Conservation (phyloP, 345 rosid genomes). For the Hevea brasiliensis region DNA sequence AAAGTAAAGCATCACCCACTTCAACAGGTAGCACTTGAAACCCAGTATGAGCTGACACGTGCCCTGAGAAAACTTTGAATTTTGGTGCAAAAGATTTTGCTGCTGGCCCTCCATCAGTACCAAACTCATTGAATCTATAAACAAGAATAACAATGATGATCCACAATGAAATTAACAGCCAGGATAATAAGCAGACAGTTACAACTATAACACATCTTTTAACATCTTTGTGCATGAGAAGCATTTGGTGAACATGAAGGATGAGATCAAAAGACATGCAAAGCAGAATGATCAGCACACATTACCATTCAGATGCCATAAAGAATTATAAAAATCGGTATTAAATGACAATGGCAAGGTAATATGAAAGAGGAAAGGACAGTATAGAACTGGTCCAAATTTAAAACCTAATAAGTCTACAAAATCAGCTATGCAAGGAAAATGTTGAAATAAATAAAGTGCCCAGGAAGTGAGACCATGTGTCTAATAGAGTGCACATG, state of each 20-base stretch:
- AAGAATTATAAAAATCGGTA: no score
- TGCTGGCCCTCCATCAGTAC: no score
- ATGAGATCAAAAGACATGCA: neutral
- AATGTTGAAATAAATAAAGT: no score
- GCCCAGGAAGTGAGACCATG: no score
- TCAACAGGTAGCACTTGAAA: constrained; percentile 53
- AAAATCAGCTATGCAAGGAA: no score
- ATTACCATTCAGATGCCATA: no score
- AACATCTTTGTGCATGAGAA: neutral
- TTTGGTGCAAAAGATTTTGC: no score
- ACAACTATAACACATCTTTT: neutral
- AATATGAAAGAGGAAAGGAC: no score
- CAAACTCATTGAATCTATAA: constrained; percentile 35
- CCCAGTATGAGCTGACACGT: constrained; percentile 45
- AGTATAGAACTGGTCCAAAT: no score
- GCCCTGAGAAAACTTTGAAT: constrained; percentile 25
- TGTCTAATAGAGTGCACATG: no score
- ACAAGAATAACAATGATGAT: neutral
- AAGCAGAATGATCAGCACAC: neutral
- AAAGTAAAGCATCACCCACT: constrained; percentile 25
- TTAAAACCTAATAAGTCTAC: no score
- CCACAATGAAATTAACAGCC: neutral
- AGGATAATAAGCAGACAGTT: neutral
- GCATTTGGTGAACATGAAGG: neutral
- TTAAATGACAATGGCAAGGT: no score